Conservation (phyloP, 768 basidiomycete species). For the Psilocybe cubensis region DNA sequence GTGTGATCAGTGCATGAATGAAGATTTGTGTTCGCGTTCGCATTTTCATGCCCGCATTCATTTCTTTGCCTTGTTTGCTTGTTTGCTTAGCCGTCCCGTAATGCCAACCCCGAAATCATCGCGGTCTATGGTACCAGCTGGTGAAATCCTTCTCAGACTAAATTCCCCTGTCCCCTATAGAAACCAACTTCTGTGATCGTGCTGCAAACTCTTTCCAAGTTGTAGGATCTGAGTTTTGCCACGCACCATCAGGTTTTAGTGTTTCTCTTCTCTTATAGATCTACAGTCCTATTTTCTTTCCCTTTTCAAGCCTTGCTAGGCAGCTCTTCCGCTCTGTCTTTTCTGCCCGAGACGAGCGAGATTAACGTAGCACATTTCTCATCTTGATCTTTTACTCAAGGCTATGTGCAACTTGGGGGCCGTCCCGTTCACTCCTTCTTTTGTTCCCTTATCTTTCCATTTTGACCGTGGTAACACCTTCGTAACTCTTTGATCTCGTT, state of each 20-base stretch:
- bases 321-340: not conserved
- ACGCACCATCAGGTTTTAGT: not conserved
- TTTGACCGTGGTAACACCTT: not conserved
- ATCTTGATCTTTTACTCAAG: not conserved
- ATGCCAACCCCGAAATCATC: constrained; percentile 12
- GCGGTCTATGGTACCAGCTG: not conserved
- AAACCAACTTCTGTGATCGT: not conserved
- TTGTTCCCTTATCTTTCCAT: not conserved
- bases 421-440: not conserved
- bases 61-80: not conserved
- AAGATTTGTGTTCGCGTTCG: not conserved
- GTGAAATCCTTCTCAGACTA: not conserved
- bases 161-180: not conserved
- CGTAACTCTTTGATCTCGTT: not conserved
- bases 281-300: constrained; percentile 1
- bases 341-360: constrained; percentile 10
- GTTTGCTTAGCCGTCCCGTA: not conserved
- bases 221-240: not conserved
- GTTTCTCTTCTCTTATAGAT: not conserved
- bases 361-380: not conserved
- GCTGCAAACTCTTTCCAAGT: not conserved
- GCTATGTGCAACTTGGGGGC: not conserved
- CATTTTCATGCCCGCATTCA: not conserved
- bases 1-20: not conserved
- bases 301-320: not conserved